Evolutionary conservation across 192 early-diverging fungal species (phyloP), one percentile per base, ranked within the genome.

Genomic region (Podila horticola): DNA sequence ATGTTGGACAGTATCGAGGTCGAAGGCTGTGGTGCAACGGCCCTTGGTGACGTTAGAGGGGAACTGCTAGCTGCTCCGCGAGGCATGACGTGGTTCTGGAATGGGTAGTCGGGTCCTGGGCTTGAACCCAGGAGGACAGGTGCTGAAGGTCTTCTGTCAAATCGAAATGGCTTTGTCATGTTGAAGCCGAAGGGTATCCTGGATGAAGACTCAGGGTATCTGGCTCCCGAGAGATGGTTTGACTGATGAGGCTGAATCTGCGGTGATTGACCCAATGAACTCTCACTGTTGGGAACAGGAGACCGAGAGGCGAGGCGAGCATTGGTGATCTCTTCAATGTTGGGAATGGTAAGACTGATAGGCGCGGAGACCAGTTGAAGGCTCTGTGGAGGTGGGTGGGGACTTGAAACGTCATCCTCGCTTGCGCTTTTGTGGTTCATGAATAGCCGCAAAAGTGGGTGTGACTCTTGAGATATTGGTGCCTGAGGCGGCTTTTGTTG

Each of bases 371-470:
- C 45, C 49, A 81, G 4, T 29, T 81, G 67, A 7, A 20, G 41
- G 12, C 66, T 71, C 19, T 68, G 70, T 5, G 70, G 45, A 8
- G 77, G 34, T 30, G 48, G 60, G 29, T 60, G 51, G 8, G 73
- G 61, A 52, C 41, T 59, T 20, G 77, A 73, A 0, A 73, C 48
- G 45, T 81, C 77, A 48, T 81, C 77, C 20, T 73, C 77, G n/a
- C 77, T 81, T 6, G 77, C 61, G 33, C 77, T 81, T 24, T 73
- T 73, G 28, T 68, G 60, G n/a, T 81, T 60, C 71, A 81, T 64
- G 30, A 81, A 81, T 19, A 81, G 31, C 58, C 62, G 70, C 24
- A 81, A 50, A 7, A 81, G 67, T 5, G 71, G 77, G n/a, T 81
- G 77, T 9, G 77, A 73, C 34, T 73, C 77, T 11, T 73, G 67